These are phyloP conservation scores for Erythrobasidium yunnanense DNA, from an alignment of 768 basidiomycete species.

Conservation along the genomic window DNA sequence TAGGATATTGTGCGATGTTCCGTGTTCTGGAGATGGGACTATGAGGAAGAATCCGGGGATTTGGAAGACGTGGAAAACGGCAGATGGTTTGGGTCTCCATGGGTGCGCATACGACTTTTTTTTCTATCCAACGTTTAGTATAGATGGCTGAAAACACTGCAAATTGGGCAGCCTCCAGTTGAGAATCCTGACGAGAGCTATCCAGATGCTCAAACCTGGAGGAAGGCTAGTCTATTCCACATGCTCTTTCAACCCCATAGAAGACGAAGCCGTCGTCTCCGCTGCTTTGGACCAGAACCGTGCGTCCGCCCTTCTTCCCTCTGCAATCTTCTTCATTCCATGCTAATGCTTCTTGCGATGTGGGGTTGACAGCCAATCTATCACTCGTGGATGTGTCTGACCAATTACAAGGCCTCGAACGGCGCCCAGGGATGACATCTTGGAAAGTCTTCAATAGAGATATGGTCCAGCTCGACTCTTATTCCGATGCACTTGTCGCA, in stretches of 20 bases:
- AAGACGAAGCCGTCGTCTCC: slow-evolving; percentile 92
- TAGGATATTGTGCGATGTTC: slow-evolving; percentile 89
- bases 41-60: slow-evolving; percentile 87
- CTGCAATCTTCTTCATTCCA: neutral
- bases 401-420: slow-evolving; percentile 59
- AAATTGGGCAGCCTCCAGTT: slow-evolving; percentile 59
- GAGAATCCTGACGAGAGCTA: slow-evolving; percentile 81
- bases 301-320: neutral
- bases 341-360: neutral
- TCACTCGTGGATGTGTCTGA: slow-evolving; percentile 66
- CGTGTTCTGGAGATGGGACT: slow-evolving; percentile 95
- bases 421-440: slow-evolving; percentile 59
- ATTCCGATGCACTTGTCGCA: too few relatives aligned
- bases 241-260: slow-evolving; percentile 89
- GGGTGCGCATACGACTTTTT: too few relatives aligned
- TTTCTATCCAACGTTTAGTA: too few relatives aligned
- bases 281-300: slow-evolving; percentile 60
- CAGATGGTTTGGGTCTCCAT: slow-evolving; percentile 85
- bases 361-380: slow-evolving; percentile 52
- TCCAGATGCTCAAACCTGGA: slow-evolving; percentile 73
- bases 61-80: slow-evolving; percentile 81
- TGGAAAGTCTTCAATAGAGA: slow-evolving; percentile 66
- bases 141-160: neutral
- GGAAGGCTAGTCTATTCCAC: slow-evolving; percentile 96
- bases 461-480: slow-evolving; percentile 23